phyloP scores from a whole-genome alignment of 2,329 filamentous ascomycete genomes.

The Graphilbum fragrans region DNA sequence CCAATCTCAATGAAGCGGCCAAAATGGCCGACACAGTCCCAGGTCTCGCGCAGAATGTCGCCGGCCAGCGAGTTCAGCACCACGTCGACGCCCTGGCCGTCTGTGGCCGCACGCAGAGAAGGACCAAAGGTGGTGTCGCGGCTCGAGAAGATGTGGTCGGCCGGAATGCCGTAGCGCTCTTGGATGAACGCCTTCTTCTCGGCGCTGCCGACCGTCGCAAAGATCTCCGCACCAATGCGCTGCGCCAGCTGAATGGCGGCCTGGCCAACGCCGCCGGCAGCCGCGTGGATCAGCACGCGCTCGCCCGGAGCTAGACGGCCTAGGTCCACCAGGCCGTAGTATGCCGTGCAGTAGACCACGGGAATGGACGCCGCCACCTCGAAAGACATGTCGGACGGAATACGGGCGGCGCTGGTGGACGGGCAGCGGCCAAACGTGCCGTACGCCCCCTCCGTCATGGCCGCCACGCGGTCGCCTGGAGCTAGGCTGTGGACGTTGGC shows the following conservation, averaged over 20 bases:
- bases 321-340: conserved; percentile 15
- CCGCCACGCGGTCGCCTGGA: conserved; percentile 24
- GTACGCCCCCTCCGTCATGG: conserved; percentile 20
- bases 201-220: conserved; percentile 25
- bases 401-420: conserved; percentile 12
- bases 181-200: conserved; percentile 20
- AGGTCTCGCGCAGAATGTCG: conserved; percentile 17
- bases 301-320: conserved; percentile 2
- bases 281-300: conserved; percentile 1
- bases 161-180: conserved; percentile 17
- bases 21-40: conserved; percentile 19
- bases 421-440: conserved; percentile 20
- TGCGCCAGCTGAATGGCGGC: neutral
- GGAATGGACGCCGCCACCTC: conserved; percentile 26
- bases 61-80: conserved; percentile 19
- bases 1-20: conserved; percentile 23
- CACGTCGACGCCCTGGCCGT: conserved; percentile 18
- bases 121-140: conserved; percentile 18
- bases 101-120: conserved; percentile 16
- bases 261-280: conserved; percentile 6
- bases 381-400: conserved; percentile 24
- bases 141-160: conserved; percentile 22
- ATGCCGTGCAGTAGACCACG: conserved; percentile 26
- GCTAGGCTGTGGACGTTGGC: conserved; percentile 12
- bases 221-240: conserved; percentile 26